These are phyloP conservation scores for Colletotrichum aenigma DNA, from an alignment of 2,329 filamentous ascomycete genomes.

Conservation along the genomic window DNA sequence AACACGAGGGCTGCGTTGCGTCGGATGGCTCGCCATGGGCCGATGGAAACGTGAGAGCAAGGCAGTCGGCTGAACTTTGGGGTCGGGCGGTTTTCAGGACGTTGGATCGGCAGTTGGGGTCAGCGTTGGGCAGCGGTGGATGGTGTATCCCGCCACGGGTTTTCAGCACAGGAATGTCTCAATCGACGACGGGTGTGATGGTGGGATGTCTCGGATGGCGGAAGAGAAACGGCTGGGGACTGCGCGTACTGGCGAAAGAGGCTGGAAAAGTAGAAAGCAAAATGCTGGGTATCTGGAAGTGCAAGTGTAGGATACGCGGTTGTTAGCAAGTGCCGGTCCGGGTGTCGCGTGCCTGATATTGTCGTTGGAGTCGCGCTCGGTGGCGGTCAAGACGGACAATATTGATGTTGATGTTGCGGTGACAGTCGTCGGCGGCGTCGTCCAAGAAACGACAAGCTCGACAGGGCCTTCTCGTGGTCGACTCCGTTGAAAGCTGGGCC, in stretches of 20 bases:
- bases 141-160: neutral
- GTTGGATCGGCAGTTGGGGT: neutral
- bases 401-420: neutral
- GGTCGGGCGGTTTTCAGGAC: neutral
- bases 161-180: slow-evolving; percentile 15
- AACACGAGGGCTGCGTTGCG: neutral
- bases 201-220: neutral
- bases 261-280: neutral
- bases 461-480: neutral
- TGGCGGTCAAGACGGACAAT: neutral
- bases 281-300: slow-evolving; percentile 13
- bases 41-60: neutral
- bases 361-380: neutral
- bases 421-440: neutral
- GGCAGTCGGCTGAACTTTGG: neutral
- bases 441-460: neutral
- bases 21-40: neutral
- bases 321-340: neutral
- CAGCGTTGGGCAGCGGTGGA: neutral
- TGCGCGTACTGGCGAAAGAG: neutral
- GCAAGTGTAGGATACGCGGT: neutral
- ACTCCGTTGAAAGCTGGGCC: neutral
- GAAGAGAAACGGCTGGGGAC: neutral
- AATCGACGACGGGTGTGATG: neutral
- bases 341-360: neutral